Conservation (phyloP, 2,329 filamentous ascomycete species). For the Lecanoromycetidae sp. region DNA sequence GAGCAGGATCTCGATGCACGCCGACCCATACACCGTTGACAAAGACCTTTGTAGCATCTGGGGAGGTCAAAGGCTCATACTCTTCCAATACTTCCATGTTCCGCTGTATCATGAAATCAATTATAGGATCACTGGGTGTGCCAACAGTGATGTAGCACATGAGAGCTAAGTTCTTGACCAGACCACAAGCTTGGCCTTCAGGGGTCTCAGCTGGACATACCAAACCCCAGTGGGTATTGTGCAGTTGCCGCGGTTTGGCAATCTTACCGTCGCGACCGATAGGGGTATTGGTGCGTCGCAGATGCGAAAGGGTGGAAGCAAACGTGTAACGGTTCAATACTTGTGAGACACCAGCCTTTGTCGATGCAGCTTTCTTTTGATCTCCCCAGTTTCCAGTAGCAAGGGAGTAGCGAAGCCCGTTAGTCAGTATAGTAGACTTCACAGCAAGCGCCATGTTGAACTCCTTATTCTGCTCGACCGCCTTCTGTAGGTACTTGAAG, state of each 20-base stretch:
- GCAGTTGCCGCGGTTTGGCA: conserved; percentile 90
- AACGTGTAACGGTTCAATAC: conserved; percentile 98
- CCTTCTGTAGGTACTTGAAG: conserved; percentile 79
- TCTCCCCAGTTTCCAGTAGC: conserved; percentile 99
- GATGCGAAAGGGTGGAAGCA: conserved; percentile 88
- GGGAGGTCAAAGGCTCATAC: conserved; percentile 73
- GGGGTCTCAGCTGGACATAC: conserved; percentile 96
- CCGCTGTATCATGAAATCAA: conserved; percentile 88
- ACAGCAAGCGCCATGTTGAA: conserved; percentile 87
- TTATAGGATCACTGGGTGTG: conserved; percentile 76
- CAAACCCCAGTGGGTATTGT: conserved; percentile 97
- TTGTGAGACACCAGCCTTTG: conserved; percentile 94
- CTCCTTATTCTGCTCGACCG: conserved; percentile 75
- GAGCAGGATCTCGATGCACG: conserved; percentile 77
- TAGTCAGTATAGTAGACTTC: conserved; percentile 81
- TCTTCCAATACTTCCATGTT: conserved; percentile 97
- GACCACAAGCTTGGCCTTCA: conserved; percentile 93
- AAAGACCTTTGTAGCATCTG: conserved; percentile 93
- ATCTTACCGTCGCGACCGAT: conserved; percentile 97
- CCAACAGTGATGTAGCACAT: conserved; percentile 99
- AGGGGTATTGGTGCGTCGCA: conserved; percentile 92
- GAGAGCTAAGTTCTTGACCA: conserved; percentile 93
- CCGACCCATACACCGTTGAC: conserved; percentile 98
- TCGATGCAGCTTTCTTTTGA: conserved; percentile 92
- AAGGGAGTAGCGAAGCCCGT: conserved; percentile 89